phyloP scores from a whole-genome alignment of 2,329 filamentous ascomycete genomes.

The Trichoderma hamatum region DNA sequence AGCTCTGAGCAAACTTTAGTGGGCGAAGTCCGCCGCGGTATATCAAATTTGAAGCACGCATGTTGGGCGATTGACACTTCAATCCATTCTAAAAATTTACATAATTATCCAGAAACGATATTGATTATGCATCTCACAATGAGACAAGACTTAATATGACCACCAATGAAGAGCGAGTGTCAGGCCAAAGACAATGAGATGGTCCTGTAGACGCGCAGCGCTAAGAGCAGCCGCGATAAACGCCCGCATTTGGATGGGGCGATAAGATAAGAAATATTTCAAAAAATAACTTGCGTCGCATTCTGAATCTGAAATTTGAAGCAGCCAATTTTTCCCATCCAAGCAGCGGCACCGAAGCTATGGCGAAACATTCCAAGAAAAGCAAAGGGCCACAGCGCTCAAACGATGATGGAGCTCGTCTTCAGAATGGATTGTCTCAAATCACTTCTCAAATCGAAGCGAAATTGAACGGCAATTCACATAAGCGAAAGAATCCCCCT shows the following conservation, averaged over 20 bases:
- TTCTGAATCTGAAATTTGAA: slow-evolving; percentile 12
- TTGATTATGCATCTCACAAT: not conserved
- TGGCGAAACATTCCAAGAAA: slow-evolving; percentile 46
- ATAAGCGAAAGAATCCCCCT: slow-evolving; percentile 51
- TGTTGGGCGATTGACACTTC: slow-evolving; percentile 8
- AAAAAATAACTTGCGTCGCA: slow-evolving; percentile 26
- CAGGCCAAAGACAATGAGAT: not conserved
- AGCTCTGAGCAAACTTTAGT: slow-evolving; percentile 17
- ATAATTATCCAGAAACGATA: not conserved
- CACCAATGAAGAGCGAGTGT: slow-evolving; percentile 4
- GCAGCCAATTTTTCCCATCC: slow-evolving; percentile 1
- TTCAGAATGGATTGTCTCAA: slow-evolving; percentile 54
- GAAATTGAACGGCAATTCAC: slow-evolving; percentile 47
- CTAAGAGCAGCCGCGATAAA: slow-evolving; percentile 13
- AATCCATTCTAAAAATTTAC: slow-evolving; percentile 6
- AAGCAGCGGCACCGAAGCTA: slow-evolving; percentile 27
- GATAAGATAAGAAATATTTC: slow-evolving; percentile 28
- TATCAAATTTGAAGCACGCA: slow-evolving; percentile 30
- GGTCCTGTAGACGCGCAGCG: not conserved
- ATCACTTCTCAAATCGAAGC: slow-evolving; percentile 62
- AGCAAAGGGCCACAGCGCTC: slow-evolving; percentile 37
- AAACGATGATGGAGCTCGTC: slow-evolving; percentile 42
- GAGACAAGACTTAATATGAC: not conserved
- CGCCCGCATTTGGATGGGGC: not conserved
- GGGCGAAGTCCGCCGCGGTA: slow-evolving; percentile 26